Evolutionary conservation across 257 asterid genomes (phyloP).

Genomic region (Capsicum chinense): DNA sequence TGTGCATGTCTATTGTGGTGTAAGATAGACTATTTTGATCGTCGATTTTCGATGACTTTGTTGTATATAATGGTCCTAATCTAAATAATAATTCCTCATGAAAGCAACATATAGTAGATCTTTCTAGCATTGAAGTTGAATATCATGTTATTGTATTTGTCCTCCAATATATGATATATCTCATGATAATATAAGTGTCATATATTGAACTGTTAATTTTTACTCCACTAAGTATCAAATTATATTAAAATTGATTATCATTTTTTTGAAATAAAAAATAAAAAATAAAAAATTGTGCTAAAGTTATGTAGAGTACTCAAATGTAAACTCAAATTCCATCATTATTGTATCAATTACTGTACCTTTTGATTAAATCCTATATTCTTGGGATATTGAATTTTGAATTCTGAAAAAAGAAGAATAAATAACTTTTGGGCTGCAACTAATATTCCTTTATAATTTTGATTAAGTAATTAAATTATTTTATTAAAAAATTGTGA

Average conservation of each 20-base stretch:
- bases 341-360: not conserved
- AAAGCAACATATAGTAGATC: too few species aligned
- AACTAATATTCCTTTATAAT: not conserved
- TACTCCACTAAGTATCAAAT: too few species aligned
- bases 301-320: too few species aligned
- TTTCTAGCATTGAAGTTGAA: too few species aligned
- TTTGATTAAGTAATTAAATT: not conserved
- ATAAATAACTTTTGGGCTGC: not conserved
- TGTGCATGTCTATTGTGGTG: not conserved
- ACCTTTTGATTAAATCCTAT: not conserved
- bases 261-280: not conserved
- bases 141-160: not conserved
- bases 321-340: not conserved
- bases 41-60: too few species aligned
- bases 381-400: not conserved
- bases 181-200: too few species aligned
- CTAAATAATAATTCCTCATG: too few species aligned
- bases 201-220: too few species aligned
- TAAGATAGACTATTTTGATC: not conserved
- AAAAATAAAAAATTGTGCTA: too few species aligned
- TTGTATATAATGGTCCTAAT: not conserved
- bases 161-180: not conserved
- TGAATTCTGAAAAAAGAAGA: not conserved
- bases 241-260: too few species aligned
- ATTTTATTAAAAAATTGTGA: not conserved